These are phyloP conservation scores for Cladosporium sp. DNA, from an alignment of 2,329 filamentous ascomycete species.

Conservation along the genomic window DNA sequence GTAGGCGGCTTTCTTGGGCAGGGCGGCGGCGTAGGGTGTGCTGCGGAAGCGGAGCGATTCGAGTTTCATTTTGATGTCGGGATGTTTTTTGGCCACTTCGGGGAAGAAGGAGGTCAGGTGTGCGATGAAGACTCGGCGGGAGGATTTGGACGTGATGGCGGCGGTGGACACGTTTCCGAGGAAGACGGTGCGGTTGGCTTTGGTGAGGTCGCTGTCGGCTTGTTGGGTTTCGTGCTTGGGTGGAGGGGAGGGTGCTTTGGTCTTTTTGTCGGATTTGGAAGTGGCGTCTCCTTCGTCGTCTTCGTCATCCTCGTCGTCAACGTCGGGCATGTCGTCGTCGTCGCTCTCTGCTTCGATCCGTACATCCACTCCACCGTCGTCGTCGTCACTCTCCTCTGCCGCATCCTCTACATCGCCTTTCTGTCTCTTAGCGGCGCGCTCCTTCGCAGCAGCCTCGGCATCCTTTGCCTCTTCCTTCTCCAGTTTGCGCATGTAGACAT, in stretches of 20 bases:
- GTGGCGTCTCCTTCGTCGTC: constrained; percentile 37
- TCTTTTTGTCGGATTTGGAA: constrained; percentile 15
- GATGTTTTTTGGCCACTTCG: constrained; percentile 39
- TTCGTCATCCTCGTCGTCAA: constrained; percentile 27
- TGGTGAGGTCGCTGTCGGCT: constrained; percentile 63
- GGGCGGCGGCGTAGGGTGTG: constrained; percentile 73
- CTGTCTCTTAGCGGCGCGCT: constrained; percentile 28
- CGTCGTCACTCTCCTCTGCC: constrained; percentile 23
- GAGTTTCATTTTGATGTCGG: constrained; percentile 56
- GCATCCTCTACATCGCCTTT: constrained; percentile 24
- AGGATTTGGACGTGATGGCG: constrained; percentile 76
- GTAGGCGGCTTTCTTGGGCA: constrained; percentile 92
- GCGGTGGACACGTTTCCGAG: constrained; percentile 83
- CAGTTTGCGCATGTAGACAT: constrained; percentile 16
- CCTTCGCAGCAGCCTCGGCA: constrained; percentile 23
- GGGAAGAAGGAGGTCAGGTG: constrained; percentile 75
- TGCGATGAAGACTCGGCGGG: constrained; percentile 70
- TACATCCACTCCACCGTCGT: constrained; percentile 18
- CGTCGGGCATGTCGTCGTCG: constrained; percentile 21
- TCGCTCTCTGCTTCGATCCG: constrained; percentile 19
- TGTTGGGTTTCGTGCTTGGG: constrained; percentile 49
- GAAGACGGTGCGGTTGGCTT: constrained; percentile 86
- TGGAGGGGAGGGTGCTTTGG: constrained; percentile 50
- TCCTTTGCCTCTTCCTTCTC: constrained; percentile 47
- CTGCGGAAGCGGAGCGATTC: constrained; percentile 94